These are phyloP conservation scores for Rhodotorula taiwanensis DNA, from an alignment of 768 basidiomycete genomes.

Conservation along the genomic window DNA sequence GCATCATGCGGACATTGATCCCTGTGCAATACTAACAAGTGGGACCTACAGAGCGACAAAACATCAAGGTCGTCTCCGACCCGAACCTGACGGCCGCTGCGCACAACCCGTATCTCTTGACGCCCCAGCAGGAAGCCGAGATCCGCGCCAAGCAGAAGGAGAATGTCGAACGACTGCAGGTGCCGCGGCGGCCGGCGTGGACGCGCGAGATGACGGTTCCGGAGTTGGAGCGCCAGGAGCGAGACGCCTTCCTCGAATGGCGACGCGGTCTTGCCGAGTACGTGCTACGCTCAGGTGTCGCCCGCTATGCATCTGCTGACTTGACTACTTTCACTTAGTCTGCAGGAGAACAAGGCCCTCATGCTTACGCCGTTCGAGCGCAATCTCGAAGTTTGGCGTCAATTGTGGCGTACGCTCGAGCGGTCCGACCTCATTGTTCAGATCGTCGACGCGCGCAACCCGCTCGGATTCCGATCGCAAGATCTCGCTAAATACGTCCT, in stretches of 20 bases:
- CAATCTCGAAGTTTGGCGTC: constrained; percentile 96
- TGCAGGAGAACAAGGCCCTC: constrained; percentile 78
- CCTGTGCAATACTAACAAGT: constrained; percentile 13
- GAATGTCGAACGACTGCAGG: constrained; percentile 66
- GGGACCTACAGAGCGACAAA: constrained; percentile 44
- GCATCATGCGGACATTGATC: constrained; percentile 30
- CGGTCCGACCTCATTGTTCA: constrained; percentile 89
- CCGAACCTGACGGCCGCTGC: constrained; percentile 38
- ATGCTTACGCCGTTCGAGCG: constrained; percentile 95
- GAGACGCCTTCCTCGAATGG: constrained; percentile 87
- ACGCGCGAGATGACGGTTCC: constrained; percentile 66
- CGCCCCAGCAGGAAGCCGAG: constrained; percentile 69
- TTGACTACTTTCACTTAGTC: constrained; percentile 48
- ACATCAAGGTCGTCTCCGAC: constrained; percentile 47
- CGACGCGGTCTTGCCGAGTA: constrained; percentile 83
- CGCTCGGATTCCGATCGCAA: constrained; percentile 81
- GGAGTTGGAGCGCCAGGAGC: constrained; percentile 81
- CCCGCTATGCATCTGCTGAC: neutral
- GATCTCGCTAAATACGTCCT: constrained; percentile 78
- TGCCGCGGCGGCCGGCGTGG: constrained; percentile 79
- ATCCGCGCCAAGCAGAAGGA: constrained; percentile 66
- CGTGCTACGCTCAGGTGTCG: constrained; percentile 43
- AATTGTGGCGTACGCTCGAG: constrained; percentile 94
- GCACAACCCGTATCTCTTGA: constrained; percentile 80
- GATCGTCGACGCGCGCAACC: constrained; percentile 94